Evolutionary conservation across 2,329 filamentous ascomycete genomes (phyloP).

Genomic region (Aspergillus novofumigatus): DNA sequence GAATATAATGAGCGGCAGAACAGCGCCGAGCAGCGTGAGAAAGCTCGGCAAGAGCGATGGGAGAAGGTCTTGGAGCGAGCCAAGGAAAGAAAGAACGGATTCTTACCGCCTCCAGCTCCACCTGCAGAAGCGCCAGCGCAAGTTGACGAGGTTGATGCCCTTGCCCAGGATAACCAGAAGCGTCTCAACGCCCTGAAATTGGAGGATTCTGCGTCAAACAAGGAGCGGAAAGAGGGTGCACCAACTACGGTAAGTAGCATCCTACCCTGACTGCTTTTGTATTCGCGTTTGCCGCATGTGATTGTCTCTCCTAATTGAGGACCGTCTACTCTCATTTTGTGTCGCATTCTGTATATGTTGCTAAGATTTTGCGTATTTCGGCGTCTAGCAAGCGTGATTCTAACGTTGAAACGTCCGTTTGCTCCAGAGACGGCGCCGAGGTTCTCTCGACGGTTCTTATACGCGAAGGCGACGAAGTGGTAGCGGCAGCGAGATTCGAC

Average conservation of each 20-base stretch:
- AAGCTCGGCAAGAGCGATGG: slow-evolving; percentile 81
- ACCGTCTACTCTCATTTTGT: slow-evolving; percentile 14
- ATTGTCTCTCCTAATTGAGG: slow-evolving; percentile 14
- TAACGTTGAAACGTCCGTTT: slow-evolving; percentile 43
- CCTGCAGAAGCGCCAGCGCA: slow-evolving; percentile 43
- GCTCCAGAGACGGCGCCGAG: slow-evolving; percentile 45
- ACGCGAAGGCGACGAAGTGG: slow-evolving; percentile 39
- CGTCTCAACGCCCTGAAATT: slow-evolving; percentile 85
- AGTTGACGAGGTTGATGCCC: slow-evolving; percentile 70
- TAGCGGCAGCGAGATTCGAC: slow-evolving; percentile 40
- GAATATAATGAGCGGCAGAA: slow-evolving; percentile 97
- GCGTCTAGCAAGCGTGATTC: slow-evolving; percentile 44
- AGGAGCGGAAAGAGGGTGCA: slow-evolving; percentile 47
- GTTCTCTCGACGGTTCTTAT: slow-evolving; percentile 32
- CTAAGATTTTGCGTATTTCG: slow-evolving; percentile 37
- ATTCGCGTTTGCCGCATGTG: slow-evolving; percentile 18
- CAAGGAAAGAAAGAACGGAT: slow-evolving; percentile 58
- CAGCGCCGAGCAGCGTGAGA: slow-evolving; percentile 78
- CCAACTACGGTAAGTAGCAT: slow-evolving; percentile 44
- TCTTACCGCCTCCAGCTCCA: slow-evolving; percentile 35
- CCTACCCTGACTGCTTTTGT: slow-evolving; percentile 23
- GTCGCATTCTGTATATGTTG: slow-evolving; percentile 27
- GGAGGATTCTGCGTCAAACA: slow-evolving; percentile 55
- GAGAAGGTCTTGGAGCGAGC: slow-evolving; percentile 78
- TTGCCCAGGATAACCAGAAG: slow-evolving; percentile 78